Conservation (phyloP, 2,329 filamentous ascomycete species). For the Phialophora verrucosa region DNA sequence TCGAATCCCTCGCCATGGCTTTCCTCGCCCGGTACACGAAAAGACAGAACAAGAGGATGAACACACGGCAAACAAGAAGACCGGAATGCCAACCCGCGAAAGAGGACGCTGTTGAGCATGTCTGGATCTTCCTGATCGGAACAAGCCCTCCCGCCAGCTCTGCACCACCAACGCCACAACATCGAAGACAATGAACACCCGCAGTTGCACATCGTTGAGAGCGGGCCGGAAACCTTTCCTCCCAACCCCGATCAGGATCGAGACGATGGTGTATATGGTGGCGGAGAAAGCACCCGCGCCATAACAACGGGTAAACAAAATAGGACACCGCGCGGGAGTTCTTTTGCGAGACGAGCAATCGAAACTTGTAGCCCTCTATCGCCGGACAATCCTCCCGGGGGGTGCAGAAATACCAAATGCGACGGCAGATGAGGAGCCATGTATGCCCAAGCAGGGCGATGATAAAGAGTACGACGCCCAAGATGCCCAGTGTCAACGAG, state of each 20-base stretch:
- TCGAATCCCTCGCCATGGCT: slow-evolving; percentile 34
- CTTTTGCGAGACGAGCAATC: slow-evolving; percentile 55
- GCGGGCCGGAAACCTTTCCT: slow-evolving; percentile 51
- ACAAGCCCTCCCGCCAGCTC: slow-evolving; percentile 58
- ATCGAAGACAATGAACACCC: slow-evolving; percentile 62
- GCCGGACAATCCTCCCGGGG: no score
- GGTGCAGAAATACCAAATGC: slow-evolving; percentile 40
- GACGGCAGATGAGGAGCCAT: slow-evolving; percentile 33
- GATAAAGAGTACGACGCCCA: slow-evolving; percentile 51
- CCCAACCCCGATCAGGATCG: slow-evolving; percentile 57
- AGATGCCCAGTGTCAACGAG: slow-evolving; percentile 52
- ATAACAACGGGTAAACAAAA: slow-evolving; percentile 65
- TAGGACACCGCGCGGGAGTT: slow-evolving; percentile 61
- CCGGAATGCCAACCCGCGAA: slow-evolving; percentile 63
- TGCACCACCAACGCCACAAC: slow-evolving; percentile 59
- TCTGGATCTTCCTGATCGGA: slow-evolving; percentile 58
- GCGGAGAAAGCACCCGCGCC: slow-evolving; percentile 63
- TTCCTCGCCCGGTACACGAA: slow-evolving; percentile 51
- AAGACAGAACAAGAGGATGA: slow-evolving; percentile 52
- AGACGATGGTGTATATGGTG: slow-evolving; percentile 62
- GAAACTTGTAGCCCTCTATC: slow-evolving; percentile 52
- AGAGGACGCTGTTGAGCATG: slow-evolving; percentile 60
- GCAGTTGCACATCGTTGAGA: slow-evolving; percentile 57
- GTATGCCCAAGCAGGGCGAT: slow-evolving; percentile 30
- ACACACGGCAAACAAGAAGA: slow-evolving; percentile 56